Conservation (phyloP, 306 rosid genomes). For the Cucumis sativus region DNA sequence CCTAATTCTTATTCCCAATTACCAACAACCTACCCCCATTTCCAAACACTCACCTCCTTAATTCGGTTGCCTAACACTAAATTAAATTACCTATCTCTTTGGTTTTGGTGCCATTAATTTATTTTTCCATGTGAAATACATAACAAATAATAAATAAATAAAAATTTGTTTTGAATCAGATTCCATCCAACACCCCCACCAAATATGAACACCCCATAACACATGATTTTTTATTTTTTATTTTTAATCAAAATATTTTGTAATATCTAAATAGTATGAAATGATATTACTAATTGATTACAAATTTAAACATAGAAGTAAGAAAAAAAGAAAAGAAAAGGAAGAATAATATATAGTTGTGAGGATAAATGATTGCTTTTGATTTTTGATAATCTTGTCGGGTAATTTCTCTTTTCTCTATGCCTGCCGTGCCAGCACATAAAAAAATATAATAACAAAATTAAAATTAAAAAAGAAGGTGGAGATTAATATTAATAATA, state of each 20-base stretch:
- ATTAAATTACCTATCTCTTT: neutral
- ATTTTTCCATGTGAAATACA: neutral
- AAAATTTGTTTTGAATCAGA: neutral
- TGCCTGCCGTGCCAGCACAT: conserved; percentile 16
- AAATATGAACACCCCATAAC: neutral
- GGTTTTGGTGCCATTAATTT: neutral
- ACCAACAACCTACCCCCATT: neutral
- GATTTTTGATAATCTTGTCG: conserved; percentile 31
- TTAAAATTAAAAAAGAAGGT: neutral
- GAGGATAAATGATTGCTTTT: conserved; percentile 11
- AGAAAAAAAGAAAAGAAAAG: neutral
- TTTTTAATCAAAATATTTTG: too few relatives aligned
- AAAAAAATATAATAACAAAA: neutral
- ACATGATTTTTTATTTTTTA: neutral
- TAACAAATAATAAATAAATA: too few relatives aligned
- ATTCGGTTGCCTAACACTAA: neutral
- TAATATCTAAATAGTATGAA: too few relatives aligned
- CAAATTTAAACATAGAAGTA: neutral
- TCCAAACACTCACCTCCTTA: neutral
- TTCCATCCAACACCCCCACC: neutral
- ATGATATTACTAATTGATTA: neutral
- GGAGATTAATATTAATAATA: neutral
- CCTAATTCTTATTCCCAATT: neutral
- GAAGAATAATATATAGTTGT: neutral
- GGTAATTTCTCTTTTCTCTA: conserved; percentile 18